Evolutionary conservation across 768 basidiomycete species (phyloP).

Genomic region (Crassisporium funariophilum): DNA sequence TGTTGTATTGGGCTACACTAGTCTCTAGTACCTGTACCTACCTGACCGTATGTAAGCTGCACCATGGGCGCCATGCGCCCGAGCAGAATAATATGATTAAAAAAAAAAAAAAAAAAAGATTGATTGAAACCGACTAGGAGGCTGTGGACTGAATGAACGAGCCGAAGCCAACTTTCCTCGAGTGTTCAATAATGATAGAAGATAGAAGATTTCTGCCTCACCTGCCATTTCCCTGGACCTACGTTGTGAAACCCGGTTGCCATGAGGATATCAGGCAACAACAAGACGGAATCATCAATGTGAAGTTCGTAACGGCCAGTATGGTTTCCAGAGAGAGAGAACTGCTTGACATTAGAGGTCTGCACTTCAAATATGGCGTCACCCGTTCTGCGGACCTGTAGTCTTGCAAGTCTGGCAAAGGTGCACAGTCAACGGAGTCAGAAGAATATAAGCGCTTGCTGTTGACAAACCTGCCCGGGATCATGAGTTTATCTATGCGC

Average conservation of each 20-base stretch:
- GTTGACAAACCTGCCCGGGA: conserved; percentile 67
- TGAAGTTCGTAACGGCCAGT: conserved; percentile 10
- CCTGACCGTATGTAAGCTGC: no score
- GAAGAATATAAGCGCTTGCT: not conserved
- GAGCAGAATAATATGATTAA: no score
- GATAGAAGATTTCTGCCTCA: conserved; percentile 6
- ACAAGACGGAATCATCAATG: conserved; percentile 14
- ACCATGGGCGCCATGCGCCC: no score
- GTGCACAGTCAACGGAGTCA: not conserved
- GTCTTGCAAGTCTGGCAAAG: conserved; percentile 37
- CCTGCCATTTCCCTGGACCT: conserved; percentile 18
- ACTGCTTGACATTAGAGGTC: conserved; percentile 20
- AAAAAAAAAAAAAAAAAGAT: no score
- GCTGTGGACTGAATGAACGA: no score
- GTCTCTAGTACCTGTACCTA: no score
- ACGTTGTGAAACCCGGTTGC: conserved; percentile 8
- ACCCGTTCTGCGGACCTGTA: conserved; percentile 29
- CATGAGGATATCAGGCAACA: not conserved
- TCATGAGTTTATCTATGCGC: conserved; percentile 54
- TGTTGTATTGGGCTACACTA: no score
- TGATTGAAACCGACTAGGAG: conserved; percentile 61
- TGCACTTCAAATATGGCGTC: conserved; percentile 11
- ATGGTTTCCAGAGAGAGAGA: conserved; percentile 13
- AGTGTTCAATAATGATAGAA: not conserved
- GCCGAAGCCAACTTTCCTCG: no score